Percentiles rank a stretch among this genome's conserved stretches.
phyloP scores from a whole-genome alignment of 2,329 filamentous ascomycete genomes.

The Diaporthe sp. region DNA sequence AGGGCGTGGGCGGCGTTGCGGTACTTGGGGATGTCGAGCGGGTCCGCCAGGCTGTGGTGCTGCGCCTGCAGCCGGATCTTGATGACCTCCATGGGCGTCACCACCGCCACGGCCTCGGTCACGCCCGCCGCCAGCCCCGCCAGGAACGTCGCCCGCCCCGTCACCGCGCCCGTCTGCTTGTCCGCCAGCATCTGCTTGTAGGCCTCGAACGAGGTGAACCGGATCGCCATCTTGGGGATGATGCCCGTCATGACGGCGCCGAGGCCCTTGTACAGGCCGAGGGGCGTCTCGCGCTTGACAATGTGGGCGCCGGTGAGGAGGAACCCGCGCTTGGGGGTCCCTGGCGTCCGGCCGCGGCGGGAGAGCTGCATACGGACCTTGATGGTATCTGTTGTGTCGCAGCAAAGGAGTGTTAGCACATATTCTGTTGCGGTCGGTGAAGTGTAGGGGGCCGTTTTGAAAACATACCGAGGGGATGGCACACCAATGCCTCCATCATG shows the following conservation, averaged over 20 bases:
- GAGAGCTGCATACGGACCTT: slow-evolving; percentile 99
- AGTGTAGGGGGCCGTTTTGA: too few species aligned
- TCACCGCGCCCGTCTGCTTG: slow-evolving; percentile 74
- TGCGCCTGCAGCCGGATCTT: slow-evolving; percentile 99
- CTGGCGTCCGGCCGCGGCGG: slow-evolving; percentile 83
- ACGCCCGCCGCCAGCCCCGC: slow-evolving; percentile 91
- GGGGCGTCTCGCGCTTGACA: slow-evolving; percentile 87
- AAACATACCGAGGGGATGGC: slow-evolving; percentile 92
- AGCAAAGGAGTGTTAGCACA: slow-evolving; percentile 41
- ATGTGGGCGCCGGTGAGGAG: slow-evolving; percentile 88
- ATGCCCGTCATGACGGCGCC: slow-evolving; percentile 96
- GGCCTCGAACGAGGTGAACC: slow-evolving; percentile 96
- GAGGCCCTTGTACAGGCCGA: slow-evolving; percentile 98
- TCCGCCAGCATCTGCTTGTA: slow-evolving; percentile 90
- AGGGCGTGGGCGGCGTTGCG: slow-evolving; percentile 87
- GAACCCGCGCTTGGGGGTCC: slow-evolving; percentile 90
- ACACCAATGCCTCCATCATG: slow-evolving; percentile 98
- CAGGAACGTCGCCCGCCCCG: slow-evolving; percentile 75
- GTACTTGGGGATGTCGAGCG: slow-evolving; percentile 96
- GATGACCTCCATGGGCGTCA: slow-evolving; percentile 99
- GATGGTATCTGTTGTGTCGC: slow-evolving; percentile 78
- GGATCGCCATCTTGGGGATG: slow-evolving; percentile 98
- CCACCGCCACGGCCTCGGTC: slow-evolving; percentile 95
- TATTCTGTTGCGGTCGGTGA: not conserved
- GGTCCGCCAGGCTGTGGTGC: slow-evolving; percentile 97